Evolutionary conservation across 2,329 filamentous ascomycete species (phyloP), one percentile per base, ranked within the genome.

Genomic region (Xylariaceae sp.): DNA sequence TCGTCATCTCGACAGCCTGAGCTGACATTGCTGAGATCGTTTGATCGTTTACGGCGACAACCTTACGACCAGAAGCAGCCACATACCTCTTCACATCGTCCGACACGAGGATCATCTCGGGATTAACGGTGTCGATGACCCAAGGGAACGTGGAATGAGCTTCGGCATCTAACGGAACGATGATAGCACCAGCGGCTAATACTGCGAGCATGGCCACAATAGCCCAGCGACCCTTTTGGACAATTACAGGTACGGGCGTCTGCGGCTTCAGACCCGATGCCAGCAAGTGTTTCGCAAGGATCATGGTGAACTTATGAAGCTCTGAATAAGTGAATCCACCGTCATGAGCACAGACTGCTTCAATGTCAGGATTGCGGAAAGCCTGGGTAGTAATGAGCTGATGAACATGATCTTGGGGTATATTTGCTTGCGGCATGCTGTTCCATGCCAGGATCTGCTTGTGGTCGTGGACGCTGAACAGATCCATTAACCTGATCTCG

Each of bases 131-230:
- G 30, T 66, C 63, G 24, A 73, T 65, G 2, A 71, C 65, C 6
- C 64, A 64, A 24, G 65, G 62, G 17, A 68, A 66, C 19, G 67
- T 63, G 37, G 59, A 53, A 16, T 64, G 58, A 18, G 74, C 67
- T 13, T 70, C 65, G 3, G 61, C 63, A 33, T 77, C 74, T 19
- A 78, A 60, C 0, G 73, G 68, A 0, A 74, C 70, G 31, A 78
- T 69, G n/a, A 66, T 66, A 1, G 68, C 73, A 11, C 74, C 74
- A 3, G 73, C 64, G 37, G 30, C 16, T n/a, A 32, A 4, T n/a
- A 83, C 72, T 0, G 84, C 83, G 16, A 90, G 68, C 45, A 90
- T 82, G 6, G 81, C 74, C 30, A 88, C 66, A 36, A 88, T 83
- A 0, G 86, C 72, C 58, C 84, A 76, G 12, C 80, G 65, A 16